These are phyloP conservation scores for Paxillus rubicundulus DNA, from an alignment of 768 basidiomycete genomes.

Conservation along the genomic window DNA sequence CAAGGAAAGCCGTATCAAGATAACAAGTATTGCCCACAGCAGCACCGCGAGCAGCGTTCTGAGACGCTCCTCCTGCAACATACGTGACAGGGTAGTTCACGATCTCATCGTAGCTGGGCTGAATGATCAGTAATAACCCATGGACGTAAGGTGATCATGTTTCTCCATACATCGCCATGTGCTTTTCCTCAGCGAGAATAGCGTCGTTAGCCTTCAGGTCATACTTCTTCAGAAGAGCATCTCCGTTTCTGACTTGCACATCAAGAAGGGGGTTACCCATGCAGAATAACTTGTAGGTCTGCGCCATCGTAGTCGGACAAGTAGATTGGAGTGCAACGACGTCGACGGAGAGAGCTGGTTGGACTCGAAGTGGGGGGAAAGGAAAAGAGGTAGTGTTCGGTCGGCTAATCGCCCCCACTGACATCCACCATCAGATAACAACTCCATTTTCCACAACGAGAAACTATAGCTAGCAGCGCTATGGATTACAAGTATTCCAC, in stretches of 20 bases:
- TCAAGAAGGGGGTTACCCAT: conserved; percentile 97
- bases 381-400: conserved; percentile 4
- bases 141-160: background rate
- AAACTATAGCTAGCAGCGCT: background rate
- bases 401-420: background rate
- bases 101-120: conserved; percentile 81
- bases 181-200: conserved; percentile 89
- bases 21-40: conserved; percentile 58
- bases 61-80: conserved; percentile 95
- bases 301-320: conserved; percentile 37
- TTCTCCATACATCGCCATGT: conserved; percentile 65
- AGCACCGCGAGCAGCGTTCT: conserved; percentile 95
- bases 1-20: conserved; percentile 9
- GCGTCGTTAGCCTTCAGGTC: conserved; percentile 92
- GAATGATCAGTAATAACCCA: background rate
- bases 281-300: conserved; percentile 71
- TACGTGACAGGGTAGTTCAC: conserved; percentile 77
- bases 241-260: conserved; percentile 88
- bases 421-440: background rate
- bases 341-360: conserved; percentile 13
- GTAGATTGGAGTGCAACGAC: conserved; percentile 3
- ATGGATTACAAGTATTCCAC: background rate
- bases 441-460: background rate
- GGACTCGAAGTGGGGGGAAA: background rate
- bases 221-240: conserved; percentile 85